Percentiles rank a stretch among this genome's conserved stretches.
Conservation (phyloP, 148 eudicot genomes). For the Rheum nobile region DNA sequence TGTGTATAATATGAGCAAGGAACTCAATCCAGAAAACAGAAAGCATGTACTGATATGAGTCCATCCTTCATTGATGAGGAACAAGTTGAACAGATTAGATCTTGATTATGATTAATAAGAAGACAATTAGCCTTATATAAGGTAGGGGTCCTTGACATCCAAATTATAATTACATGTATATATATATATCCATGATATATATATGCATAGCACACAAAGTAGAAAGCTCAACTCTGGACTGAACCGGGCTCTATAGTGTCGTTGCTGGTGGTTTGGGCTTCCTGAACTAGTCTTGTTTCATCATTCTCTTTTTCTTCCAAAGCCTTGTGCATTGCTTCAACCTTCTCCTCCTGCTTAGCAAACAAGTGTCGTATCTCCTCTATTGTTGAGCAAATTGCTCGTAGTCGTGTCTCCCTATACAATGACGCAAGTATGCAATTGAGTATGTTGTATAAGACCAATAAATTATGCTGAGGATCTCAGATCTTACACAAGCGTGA, state of each 20-base stretch:
- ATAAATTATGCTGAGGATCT: neutral
- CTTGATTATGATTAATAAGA: too few relatives aligned
- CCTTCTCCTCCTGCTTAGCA: constrained; percentile 80
- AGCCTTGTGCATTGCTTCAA: constrained; percentile 85
- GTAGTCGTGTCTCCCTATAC: constrained; percentile 80
- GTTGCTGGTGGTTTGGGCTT: constrained; percentile 22
- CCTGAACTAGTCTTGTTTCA: constrained; percentile 22
- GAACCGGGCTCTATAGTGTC: constrained; percentile 24
- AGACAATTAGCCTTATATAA: too few relatives aligned
- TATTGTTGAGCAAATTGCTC: constrained; percentile 84
- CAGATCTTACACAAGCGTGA: constrained; percentile 69
- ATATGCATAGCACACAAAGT: too few relatives aligned
- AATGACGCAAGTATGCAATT: neutral
- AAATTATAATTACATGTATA: too few relatives aligned
- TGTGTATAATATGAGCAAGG: too few relatives aligned
- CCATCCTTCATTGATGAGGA: too few relatives aligned
- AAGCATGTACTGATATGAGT: too few relatives aligned
- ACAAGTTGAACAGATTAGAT: too few relatives aligned
- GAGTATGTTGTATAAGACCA: too few relatives aligned
- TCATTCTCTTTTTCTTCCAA: constrained; percentile 84
- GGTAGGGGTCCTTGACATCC: too few relatives aligned
- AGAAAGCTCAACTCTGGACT: constrained; percentile 25
- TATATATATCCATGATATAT: too few relatives aligned
- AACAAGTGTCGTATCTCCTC: constrained; percentile 69
- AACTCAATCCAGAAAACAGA: too few relatives aligned